A percentile compares a stretch with the other conserved stretches of the same genome.
Conservation (phyloP, 2,329 filamentous ascomycete genomes). For the Fusarium annulatum region DNA sequence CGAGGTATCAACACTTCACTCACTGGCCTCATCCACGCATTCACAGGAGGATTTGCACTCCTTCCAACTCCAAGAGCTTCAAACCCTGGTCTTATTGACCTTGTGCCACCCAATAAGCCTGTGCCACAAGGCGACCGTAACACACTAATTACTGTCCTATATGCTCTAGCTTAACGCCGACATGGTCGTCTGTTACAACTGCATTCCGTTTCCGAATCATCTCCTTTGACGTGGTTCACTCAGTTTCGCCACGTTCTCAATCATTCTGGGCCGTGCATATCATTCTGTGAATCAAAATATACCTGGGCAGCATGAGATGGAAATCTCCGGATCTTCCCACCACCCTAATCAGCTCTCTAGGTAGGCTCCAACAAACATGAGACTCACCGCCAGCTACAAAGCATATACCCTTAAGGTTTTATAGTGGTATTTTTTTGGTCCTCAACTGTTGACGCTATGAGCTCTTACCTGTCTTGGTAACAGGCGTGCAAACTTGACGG, state of each 20-base stretch:
- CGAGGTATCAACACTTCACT: slow-evolving; percentile 7
- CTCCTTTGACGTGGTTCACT: slow-evolving; percentile 35
- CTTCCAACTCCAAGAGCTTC: slow-evolving; percentile 20
- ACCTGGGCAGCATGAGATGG: neutral
- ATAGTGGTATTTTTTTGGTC: slow-evolving; percentile 29
- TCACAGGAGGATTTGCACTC: slow-evolving; percentile 24
- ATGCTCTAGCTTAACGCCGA: slow-evolving; percentile 18
- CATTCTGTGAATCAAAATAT: neutral
- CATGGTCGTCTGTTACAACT: slow-evolving; percentile 25
- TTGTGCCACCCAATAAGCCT: slow-evolving; percentile 44
- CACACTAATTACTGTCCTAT: slow-evolving; percentile 30
- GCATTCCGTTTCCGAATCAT: slow-evolving; percentile 32
- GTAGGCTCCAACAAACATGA: slow-evolving; percentile 33
- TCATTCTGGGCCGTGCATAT: neutral
- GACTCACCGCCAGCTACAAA: slow-evolving; percentile 38
- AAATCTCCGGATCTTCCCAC: neutral
- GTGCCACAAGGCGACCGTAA: slow-evolving; percentile 42
- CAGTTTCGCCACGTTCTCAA: slow-evolving; percentile 6
- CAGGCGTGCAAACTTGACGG: slow-evolving; percentile 32
- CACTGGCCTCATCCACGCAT: slow-evolving; percentile 24
- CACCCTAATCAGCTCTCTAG: slow-evolving; percentile 3
- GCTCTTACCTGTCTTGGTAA: slow-evolving; percentile 19
- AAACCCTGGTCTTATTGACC: slow-evolving; percentile 28
- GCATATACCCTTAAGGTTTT: neutral
- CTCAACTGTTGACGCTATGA: slow-evolving; percentile 27